Percentiles rank a stretch among this genome's conserved stretches.
These are phyloP conservation scores for Rhynchospora tenuis DNA, from an alignment of 176 grass and related monocot species.

Conservation along the genomic window DNA sequence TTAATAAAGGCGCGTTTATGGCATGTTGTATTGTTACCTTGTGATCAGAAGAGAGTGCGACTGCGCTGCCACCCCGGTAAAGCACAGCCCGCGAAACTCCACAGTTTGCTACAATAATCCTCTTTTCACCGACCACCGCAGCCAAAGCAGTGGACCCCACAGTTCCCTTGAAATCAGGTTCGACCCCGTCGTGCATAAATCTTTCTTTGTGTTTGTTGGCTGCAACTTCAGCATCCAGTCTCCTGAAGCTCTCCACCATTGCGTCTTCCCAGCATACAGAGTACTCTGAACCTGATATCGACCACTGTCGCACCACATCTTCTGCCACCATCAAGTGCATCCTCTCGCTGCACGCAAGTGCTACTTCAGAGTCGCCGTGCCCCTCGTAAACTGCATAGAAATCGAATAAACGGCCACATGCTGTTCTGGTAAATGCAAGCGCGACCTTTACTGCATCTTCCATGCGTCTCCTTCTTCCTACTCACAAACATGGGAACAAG, in stretches of 20 bases:
- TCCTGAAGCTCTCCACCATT: conserved; percentile 42
- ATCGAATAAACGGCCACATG: conserved; percentile 1
- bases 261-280: conserved; percentile 35
- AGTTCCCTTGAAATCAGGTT: background rate
- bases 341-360: conserved; percentile 44
- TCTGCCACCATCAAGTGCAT: conserved; percentile 67
- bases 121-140: conserved; percentile 42
- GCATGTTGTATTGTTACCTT: conserved; percentile 39
- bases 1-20: too few species aligned
- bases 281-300: background rate
- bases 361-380: conserved; percentile 47
- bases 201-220: background rate
- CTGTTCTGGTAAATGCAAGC: conserved; percentile 22
- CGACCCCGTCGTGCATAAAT: too few species aligned
- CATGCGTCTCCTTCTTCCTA: conserved; percentile 43
- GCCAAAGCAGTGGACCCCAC: conserved; percentile 70
- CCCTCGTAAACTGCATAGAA: conserved; percentile 69
- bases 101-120: conserved; percentile 81
- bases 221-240: conserved; percentile 53
- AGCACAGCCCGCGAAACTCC: conserved; percentile 77
- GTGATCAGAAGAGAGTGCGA: conserved; percentile 72
- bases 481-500: background rate
- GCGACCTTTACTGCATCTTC: conserved; percentile 47
- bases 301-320: conserved; percentile 22
- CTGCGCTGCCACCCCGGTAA: conserved; percentile 42